Conservation (phyloP, 2,329 filamentous ascomycete species). For the Zalaria obscura region DNA sequence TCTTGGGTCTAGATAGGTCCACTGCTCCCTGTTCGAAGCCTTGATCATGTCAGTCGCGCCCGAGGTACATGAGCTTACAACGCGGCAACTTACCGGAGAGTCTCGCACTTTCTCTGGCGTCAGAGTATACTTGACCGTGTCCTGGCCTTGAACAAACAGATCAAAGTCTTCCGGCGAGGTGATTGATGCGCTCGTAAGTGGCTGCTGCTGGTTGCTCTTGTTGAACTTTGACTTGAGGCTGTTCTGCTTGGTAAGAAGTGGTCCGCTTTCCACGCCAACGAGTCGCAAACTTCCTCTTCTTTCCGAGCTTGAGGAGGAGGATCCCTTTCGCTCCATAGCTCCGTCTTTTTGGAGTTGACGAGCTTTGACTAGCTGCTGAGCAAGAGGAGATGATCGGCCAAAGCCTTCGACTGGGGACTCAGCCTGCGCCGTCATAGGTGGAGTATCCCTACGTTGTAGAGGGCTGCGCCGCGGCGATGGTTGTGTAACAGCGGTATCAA, state of each 20-base stretch:
- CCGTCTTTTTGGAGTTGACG: too few species aligned
- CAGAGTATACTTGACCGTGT: constrained; percentile 36
- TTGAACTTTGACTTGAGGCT: neutral
- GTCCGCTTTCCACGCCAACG: neutral
- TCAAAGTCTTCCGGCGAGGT: constrained; percentile 27
- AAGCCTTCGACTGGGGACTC: too few species aligned
- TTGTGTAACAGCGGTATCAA: too few species aligned
- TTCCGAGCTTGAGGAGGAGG: neutral
- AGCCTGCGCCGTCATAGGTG: too few species aligned
- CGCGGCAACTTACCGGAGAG: constrained; percentile 22
- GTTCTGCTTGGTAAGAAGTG: neutral
- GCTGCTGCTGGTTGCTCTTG: neutral
- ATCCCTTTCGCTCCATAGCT: too few species aligned
- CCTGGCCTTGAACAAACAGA: constrained; percentile 29
- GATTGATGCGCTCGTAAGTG: constrained; percentile 5
- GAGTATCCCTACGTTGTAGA: too few species aligned
- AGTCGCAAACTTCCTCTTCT: neutral
- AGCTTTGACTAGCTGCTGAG: too few species aligned
- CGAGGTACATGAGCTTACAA: neutral
- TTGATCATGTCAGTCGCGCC: neutral
- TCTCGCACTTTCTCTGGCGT: constrained; percentile 33
- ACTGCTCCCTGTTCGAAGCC: neutral
- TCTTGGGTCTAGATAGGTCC: neutral
- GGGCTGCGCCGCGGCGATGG: too few species aligned
- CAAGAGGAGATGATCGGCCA: too few species aligned